Base-by-base conservation (phyloP, 2,329 filamentous ascomycete species). In the Fusarium sp. region DNA sequence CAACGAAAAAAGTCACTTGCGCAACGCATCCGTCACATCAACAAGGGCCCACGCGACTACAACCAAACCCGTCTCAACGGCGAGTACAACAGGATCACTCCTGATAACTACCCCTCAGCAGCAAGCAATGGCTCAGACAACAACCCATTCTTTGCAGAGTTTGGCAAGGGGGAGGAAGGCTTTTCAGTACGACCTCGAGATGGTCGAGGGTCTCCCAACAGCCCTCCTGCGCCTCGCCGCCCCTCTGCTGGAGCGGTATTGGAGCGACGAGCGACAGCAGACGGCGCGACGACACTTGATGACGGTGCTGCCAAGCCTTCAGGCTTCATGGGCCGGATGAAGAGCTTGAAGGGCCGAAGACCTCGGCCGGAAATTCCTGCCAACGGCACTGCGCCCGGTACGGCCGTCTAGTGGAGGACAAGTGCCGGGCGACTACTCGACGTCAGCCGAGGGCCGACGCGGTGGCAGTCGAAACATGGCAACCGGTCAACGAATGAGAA, bases 1-100 rank as follows among this genome's bases (percentile, higher is more conserved):
- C 89, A 91, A 71, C 90, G 96, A 65, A 98, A 97, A 85, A 97
- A 97, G 83, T 97, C 94, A 27, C 84, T 99, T 65, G 96, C 93
- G 3, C 93, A 97, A 78, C 92, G 94, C 61, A 91, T 99, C 77
- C 91, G 93, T 40, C 91, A 92, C 69, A 93, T 96, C 74, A 93
- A 90, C 77, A 90, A 89, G 67, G 86, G 86, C n/a, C 87, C 86
- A 8, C 87, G 89, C 54, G 86, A 88, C 23, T 86, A 85, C 63
- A 81, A 83, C 23, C 87, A n/a, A 86, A 88, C 40, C 86, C 91
- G 50, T 61, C 83, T 82, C 6, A 89, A 85, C 68, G 81, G 78
- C 23, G 77, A 76, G 14, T 83, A 83, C 67, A 75, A 75, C 11
- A 79, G 79, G 34, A 79, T 81, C 18, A 82, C 83, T 0, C 82